These are phyloP conservation scores for Neonectria hederae DNA, from an alignment of 2,329 filamentous ascomycete genomes.

Conservation along the genomic window DNA sequence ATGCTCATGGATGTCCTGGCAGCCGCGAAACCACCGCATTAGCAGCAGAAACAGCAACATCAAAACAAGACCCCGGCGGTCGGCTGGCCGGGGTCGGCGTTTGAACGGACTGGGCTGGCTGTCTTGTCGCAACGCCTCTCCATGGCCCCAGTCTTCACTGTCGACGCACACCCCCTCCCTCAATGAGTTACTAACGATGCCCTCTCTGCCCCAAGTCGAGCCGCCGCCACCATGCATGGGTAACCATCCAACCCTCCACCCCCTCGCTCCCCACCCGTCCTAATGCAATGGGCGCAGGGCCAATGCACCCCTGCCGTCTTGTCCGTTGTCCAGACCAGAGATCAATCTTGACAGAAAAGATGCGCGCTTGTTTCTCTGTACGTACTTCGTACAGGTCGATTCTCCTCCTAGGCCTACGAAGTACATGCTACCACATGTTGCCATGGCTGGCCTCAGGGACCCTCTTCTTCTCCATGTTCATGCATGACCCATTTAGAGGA, in stretches of 20 bases:
- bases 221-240: constrained; percentile 43
- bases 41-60: constrained; percentile 30
- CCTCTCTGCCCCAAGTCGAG: constrained; percentile 44
- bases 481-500: constrained; percentile 47
- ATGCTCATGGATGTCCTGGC: constrained; percentile 15
- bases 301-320: constrained; percentile 44
- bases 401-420: constrained; percentile 29
- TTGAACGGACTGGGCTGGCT: constrained; percentile 34
- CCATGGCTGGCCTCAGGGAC: constrained; percentile 42
- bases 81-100: constrained; percentile 41
- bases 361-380: constrained; percentile 45
- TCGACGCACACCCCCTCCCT: constrained; percentile 32
- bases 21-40: constrained; percentile 14
- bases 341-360: constrained; percentile 43
- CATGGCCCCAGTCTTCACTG: constrained; percentile 36
- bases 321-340: constrained; percentile 44
- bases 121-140: constrained; percentile 37
- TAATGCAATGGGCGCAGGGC: constrained; percentile 43
- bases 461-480: constrained; percentile 51
- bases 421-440: constrained; percentile 32
- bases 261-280: constrained; percentile 44
- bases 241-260: constrained; percentile 43
- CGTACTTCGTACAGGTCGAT: constrained; percentile 37
- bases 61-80: constrained; percentile 35
- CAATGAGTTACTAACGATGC: constrained; percentile 38